Percentiles rank a stretch among this genome's conserved stretches.
phyloP scores from a whole-genome alignment of 2,329 filamentous ascomycete species.

The Emydomyces testavorans region DNA sequence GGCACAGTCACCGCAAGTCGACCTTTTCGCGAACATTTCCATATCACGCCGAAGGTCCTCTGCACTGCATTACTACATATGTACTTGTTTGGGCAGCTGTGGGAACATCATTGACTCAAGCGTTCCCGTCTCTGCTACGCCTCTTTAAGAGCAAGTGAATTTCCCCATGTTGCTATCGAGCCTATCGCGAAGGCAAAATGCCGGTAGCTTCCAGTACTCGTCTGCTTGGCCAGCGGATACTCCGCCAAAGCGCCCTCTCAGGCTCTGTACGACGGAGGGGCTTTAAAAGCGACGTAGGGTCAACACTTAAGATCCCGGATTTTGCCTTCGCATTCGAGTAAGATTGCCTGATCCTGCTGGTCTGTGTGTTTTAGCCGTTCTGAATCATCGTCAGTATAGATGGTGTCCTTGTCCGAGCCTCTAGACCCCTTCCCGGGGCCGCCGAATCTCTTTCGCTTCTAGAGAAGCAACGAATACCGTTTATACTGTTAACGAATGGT shows the following conservation, averaged over 20 bases:
- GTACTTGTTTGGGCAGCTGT: too few species aligned
- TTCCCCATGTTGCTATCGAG: not conserved
- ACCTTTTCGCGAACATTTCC: too few species aligned
- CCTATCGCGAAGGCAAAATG: not conserved
- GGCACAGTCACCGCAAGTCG: too few species aligned
- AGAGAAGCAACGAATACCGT: slow-evolving; percentile 65
- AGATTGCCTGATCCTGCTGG: slow-evolving; percentile 15
- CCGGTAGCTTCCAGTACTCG: not conserved
- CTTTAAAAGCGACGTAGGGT: slow-evolving; percentile 7
- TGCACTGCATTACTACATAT: too few species aligned
- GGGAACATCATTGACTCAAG: too few species aligned
- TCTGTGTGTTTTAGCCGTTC: not conserved
- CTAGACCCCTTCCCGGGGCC: slow-evolving; percentile 67
- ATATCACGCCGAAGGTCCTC: too few species aligned
- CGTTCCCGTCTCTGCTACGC: too few species aligned
- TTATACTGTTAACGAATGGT: slow-evolving; percentile 91
- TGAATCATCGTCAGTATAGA: slow-evolving; percentile 53
- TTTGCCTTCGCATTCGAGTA: slow-evolving; percentile 40
- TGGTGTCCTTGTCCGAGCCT: slow-evolving; percentile 80
- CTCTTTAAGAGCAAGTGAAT: not conserved
- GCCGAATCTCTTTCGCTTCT: slow-evolving; percentile 61
- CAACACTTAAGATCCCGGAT: slow-evolving; percentile 21
- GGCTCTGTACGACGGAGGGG: slow-evolving; percentile 2
- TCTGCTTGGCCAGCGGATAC: not conserved
- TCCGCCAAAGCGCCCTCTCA: not conserved